Conservation (phyloP, 768 basidiomycete genomes). For the Termitomyces sp. region DNA sequence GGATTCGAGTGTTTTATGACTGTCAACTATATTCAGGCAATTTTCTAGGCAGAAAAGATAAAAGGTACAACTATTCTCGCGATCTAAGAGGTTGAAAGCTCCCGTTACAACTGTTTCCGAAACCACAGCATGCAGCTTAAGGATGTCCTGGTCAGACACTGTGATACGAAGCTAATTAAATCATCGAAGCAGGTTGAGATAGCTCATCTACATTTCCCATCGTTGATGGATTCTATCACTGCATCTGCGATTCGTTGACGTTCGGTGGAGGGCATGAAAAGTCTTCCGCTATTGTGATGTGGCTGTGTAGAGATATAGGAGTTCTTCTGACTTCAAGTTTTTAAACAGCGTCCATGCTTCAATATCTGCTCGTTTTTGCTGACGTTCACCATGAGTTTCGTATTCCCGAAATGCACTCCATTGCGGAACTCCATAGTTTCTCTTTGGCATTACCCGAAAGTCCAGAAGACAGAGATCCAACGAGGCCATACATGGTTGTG, state of each 20-base stretch:
- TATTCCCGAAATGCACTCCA: constrained; percentile 75
- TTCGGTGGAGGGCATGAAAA: constrained; percentile 23
- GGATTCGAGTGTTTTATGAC: constrained; percentile 59
- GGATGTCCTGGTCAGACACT: constrained; percentile 52
- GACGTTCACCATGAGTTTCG: constrained; percentile 81
- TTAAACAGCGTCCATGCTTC: constrained; percentile 1
- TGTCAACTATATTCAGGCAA: constrained; percentile 17
- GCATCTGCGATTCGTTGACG: constrained; percentile 20
- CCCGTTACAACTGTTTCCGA: constrained; percentile 62
- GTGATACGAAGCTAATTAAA: not conserved
- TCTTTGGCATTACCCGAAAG: constrained; percentile 43
- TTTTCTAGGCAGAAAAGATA: not conserved
- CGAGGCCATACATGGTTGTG: constrained; percentile 73
- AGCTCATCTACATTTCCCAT: constrained; percentile 25
- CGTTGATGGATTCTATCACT: constrained; percentile 27
- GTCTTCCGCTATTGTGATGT: no score
- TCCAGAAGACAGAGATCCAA: constrained; percentile 44
- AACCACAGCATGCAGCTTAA: constrained; percentile 53
- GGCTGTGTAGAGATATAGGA: not conserved
- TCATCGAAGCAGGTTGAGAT: not conserved
- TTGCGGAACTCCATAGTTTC: constrained; percentile 74
- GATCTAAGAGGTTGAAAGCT: constrained; percentile 76
- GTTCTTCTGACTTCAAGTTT: no score
- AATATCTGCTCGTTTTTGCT: constrained; percentile 70
- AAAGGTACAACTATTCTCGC: constrained; percentile 47